A percentile compares a stretch with the other conserved stretches of the same genome.
Evolutionary conservation across 2,329 filamentous ascomycete genomes (phyloP).

Genomic region (Furcasterigmium sp.): DNA sequence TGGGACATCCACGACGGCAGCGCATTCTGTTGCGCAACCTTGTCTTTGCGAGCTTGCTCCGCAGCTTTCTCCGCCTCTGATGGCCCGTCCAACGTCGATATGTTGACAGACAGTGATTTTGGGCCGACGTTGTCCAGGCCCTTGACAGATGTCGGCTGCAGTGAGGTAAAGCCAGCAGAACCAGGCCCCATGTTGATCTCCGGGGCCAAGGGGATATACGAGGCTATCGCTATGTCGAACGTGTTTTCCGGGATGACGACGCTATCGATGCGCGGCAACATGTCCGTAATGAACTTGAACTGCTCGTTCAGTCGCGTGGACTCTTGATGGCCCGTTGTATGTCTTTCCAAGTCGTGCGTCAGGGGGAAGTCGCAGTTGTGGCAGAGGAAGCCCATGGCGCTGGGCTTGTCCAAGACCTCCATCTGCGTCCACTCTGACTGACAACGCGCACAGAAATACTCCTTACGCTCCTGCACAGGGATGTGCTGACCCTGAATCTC

Average conservation of each 20-base stretch:
- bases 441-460: conserved; percentile 80
- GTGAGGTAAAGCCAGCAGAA: conserved; percentile 39
- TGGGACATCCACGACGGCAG: conserved; percentile 68
- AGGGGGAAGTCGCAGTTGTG: conserved; percentile 68
- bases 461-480: conserved; percentile 80
- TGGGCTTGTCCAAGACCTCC: conserved; percentile 76
- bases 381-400: conserved; percentile 72
- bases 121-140: conserved; percentile 62
- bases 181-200: conserved; percentile 55
- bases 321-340: conserved; percentile 66
- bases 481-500: conserved; percentile 80
- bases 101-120: conserved; percentile 64
- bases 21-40: conserved; percentile 62
- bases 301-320: conserved; percentile 72
- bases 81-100: conserved; percentile 60
- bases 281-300: conserved; percentile 71
- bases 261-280: conserved; percentile 73
- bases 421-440: conserved; percentile 82
- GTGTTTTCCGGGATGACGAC: conserved; percentile 68
- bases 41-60: conserved; percentile 60
- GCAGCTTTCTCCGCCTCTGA: conserved; percentile 62
- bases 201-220: conserved; percentile 42
- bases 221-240: conserved; percentile 64
- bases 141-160: conserved; percentile 62
- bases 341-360: conserved; percentile 59